Evolutionary conservation across 106 monocot genomes (phyloP).

Genomic region (Dactylorhiza incarnata): DNA sequence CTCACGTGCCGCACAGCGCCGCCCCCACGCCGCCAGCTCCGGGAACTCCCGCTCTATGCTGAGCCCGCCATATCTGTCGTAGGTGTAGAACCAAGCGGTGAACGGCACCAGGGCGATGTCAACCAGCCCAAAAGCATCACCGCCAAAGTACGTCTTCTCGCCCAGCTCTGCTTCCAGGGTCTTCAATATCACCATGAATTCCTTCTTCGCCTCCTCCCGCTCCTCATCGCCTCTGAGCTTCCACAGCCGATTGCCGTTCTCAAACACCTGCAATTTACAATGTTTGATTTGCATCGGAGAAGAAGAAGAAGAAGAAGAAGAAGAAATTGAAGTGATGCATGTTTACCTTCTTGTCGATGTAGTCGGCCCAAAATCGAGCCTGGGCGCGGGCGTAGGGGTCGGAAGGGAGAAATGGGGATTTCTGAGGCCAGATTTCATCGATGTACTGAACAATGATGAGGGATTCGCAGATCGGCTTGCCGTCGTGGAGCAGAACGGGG

Average conservation of each 20-base stretch:
- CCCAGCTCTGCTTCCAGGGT: slow-evolving; percentile 49
- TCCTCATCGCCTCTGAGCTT: slow-evolving; percentile 47
- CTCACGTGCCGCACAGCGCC: slow-evolving; percentile 49
- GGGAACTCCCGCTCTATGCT: slow-evolving; percentile 35
- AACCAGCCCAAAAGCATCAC: slow-evolving; percentile 46
- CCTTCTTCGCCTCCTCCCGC: slow-evolving; percentile 36
- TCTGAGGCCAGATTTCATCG: slow-evolving; percentile 27
- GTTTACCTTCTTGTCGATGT: slow-evolving; percentile 23
- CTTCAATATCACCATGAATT: slow-evolving; percentile 31
- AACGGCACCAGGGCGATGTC: slow-evolving; percentile 52
- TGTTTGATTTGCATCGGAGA: background rate
- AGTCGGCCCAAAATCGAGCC: slow-evolving; percentile 28
- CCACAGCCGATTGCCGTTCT: slow-evolving; percentile 31
- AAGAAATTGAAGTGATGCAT: background rate
- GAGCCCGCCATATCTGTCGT: slow-evolving; percentile 28
- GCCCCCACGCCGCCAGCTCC: slow-evolving; percentile 44
- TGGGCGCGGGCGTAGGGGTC: slow-evolving; percentile 16
- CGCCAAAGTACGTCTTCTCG: slow-evolving; percentile 48
- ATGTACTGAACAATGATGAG: slow-evolving; percentile 40
- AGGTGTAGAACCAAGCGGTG: slow-evolving; percentile 43
- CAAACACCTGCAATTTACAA: slow-evolving; percentile 11
- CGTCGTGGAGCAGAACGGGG: slow-evolving; percentile 41
- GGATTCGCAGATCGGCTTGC: slow-evolving; percentile 41
- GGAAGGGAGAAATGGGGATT: slow-evolving; percentile 14
- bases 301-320: background rate